A percentile compares a stretch with the other conserved stretches of the same genome.
phyloP scores from a whole-genome alignment of 1,284 basidiomycete genomes.

The Cutaneotrichosporon sp. region DNA sequence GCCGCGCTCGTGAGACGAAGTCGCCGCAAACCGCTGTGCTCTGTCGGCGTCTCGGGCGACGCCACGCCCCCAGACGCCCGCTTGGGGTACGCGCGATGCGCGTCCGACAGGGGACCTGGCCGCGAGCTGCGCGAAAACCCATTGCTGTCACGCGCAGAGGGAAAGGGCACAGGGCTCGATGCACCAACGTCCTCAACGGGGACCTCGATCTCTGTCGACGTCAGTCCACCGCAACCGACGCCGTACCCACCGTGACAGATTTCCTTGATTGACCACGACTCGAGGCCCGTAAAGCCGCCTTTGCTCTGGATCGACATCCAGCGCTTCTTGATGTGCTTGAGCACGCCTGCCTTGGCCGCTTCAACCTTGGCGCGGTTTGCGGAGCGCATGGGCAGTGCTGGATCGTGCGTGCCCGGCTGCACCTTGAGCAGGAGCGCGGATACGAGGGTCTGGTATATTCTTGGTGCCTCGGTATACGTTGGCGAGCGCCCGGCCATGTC shows the following conservation, averaged over 20 bases:
- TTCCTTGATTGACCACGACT: constrained; percentile 81
- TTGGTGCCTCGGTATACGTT: constrained; percentile 58
- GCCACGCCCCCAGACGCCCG: neutral
- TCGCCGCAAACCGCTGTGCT: constrained; percentile 26
- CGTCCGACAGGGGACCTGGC: neutral
- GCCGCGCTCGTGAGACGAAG: constrained; percentile 34
- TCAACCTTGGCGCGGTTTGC: constrained; percentile 64
- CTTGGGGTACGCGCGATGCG: too few species aligned
- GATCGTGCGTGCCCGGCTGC: constrained; percentile 57
- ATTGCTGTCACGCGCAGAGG: neutral
- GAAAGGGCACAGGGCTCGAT: constrained; percentile 9
- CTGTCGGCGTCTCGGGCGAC: constrained; percentile 7
- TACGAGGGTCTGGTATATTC: constrained; percentile 69
- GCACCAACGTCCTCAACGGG: constrained; percentile 63
- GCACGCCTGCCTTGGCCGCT: constrained; percentile 60
- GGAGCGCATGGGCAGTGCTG: constrained; percentile 62
- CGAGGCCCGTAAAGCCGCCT: constrained; percentile 72
- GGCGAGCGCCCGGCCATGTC: constrained; percentile 52
- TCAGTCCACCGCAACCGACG: neutral
- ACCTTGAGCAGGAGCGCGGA: constrained; percentile 66
- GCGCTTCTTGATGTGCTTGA: constrained; percentile 51
- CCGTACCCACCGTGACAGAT: constrained; percentile 64
- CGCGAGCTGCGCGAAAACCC: constrained; percentile 17
- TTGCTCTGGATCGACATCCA: constrained; percentile 73
- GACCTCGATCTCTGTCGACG: constrained; percentile 65